These are phyloP conservation scores for Myochromella boudieri DNA, from an alignment of 768 basidiomycete genomes.

Conservation along the genomic window DNA sequence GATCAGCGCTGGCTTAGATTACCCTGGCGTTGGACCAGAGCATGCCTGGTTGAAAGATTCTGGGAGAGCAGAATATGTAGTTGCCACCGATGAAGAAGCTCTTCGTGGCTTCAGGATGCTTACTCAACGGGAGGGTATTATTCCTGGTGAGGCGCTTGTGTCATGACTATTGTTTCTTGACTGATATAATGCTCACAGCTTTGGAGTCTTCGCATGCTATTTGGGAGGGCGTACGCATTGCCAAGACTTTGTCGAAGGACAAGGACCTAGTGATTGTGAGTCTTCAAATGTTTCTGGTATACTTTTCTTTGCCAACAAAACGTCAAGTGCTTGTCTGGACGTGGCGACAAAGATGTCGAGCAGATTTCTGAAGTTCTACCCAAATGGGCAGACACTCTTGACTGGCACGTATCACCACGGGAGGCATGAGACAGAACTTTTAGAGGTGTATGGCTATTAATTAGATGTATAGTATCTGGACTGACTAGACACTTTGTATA, in stretches of 20 bases:
- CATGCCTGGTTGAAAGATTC: conserved; percentile 97
- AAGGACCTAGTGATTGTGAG: conserved; percentile 88
- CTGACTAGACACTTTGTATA: no score
- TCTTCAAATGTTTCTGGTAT: conserved; percentile 15
- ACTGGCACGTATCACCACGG: conserved; percentile 78
- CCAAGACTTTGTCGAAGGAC: conserved; percentile 82
- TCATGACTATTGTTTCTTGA: neutral
- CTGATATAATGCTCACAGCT: conserved; percentile 44
- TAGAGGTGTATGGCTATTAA: neutral
- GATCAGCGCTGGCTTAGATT: conserved; percentile 93
- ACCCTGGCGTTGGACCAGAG: conserved; percentile 97
- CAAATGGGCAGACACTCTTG: conserved; percentile 90
- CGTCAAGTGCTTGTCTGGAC: conserved; percentile 82
- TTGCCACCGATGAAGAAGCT: conserved; percentile 92
- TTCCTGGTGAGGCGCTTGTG: conserved; percentile 64
- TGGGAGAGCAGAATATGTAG: conserved; percentile 89
- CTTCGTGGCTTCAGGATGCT: conserved; percentile 88
- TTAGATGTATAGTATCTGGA: neutral
- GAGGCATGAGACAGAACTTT: conserved; percentile 20
- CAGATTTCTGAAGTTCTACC: conserved; percentile 94
- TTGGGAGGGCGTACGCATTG: conserved; percentile 87
- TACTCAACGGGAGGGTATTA: conserved; percentile 95
- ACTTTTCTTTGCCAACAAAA: conserved; percentile 1
- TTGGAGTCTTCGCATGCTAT: conserved; percentile 95
- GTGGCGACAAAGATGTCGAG: conserved; percentile 98